Percentiles rank a stretch among this genome's conserved stretches.
Conservation (phyloP, 345 rosid species). For the Nasturtium officinale region DNA sequence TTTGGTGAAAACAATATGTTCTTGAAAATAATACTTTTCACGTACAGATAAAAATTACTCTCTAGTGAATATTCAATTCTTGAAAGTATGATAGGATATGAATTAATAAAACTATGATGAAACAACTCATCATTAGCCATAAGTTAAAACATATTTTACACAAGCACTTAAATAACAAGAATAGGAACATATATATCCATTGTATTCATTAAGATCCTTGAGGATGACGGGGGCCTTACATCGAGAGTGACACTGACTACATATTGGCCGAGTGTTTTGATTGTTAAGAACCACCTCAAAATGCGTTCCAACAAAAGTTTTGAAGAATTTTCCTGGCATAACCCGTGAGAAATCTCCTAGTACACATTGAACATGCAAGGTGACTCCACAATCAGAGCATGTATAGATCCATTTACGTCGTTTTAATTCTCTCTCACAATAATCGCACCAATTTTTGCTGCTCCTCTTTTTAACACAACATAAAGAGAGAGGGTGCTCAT, state of each 20-base stretch:
- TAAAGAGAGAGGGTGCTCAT: constrained; percentile 17
- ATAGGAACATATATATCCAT: neutral
- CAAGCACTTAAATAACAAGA: neutral
- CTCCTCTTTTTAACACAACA: neutral
- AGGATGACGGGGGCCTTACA: constrained; percentile 21
- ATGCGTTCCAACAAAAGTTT: accelerated
- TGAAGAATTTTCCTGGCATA: accelerated
- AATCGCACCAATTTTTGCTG: neutral
- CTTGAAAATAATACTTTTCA: no score
- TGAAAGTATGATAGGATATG: no score
- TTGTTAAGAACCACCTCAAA: neutral
- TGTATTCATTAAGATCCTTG: neutral
- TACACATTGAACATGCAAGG: constrained; percentile 4
- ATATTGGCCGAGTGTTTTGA: neutral
- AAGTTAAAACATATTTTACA: no score
- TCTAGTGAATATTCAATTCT: no score
- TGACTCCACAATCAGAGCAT: constrained; percentile 3
- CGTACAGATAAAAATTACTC: no score
- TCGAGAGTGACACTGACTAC: constrained; percentile 26
- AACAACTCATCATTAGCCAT: no score
- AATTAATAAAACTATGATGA: no score
- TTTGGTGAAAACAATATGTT: no score
- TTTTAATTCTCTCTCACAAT: neutral
- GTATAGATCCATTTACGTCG: neutral
- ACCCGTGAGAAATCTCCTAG: constrained; percentile 3